Conservation (phyloP, 805 yeast genomes). For the Groenewaldozyma salmanticensis region DNA sequence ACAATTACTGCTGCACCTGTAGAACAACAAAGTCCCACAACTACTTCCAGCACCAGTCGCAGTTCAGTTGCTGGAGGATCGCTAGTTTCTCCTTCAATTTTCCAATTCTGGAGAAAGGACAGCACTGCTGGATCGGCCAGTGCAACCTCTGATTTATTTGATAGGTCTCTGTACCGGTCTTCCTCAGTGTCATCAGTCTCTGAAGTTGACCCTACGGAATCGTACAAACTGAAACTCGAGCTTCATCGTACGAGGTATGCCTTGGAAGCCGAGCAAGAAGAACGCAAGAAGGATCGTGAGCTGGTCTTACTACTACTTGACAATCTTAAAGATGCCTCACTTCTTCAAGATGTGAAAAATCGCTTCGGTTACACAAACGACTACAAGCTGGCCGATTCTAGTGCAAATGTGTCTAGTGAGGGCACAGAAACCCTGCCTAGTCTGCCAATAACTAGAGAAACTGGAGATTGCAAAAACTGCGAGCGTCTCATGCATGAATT, state of each 20-base stretch:
- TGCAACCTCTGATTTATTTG: not conserved
- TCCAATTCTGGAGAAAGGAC: not conserved
- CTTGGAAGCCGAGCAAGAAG: not conserved
- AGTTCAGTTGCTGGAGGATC: not conserved
- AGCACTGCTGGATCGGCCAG: not conserved
- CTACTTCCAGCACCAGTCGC: not conserved
- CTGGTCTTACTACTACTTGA: not conserved
- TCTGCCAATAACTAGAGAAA: not conserved
- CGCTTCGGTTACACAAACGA: not conserved
- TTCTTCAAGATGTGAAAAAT: not conserved
- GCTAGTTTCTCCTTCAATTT: not conserved
- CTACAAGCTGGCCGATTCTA: not conserved
- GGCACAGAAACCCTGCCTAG: not conserved
- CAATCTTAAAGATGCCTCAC: not conserved
- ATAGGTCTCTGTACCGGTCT: not conserved
- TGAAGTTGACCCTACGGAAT: not conserved
- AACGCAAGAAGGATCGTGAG: not conserved
- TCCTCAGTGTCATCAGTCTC: not conserved
- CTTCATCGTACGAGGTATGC: not conserved
- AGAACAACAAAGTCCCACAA: not conserved
- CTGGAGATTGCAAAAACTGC: constrained; percentile 18
- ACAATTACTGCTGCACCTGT: not conserved
- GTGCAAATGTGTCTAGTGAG: not conserved
- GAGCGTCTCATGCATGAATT: constrained; percentile 23
- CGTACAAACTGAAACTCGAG: not conserved